phyloP scores from a whole-genome alignment of 345 rosid species.

The Salix caprea region DNA sequence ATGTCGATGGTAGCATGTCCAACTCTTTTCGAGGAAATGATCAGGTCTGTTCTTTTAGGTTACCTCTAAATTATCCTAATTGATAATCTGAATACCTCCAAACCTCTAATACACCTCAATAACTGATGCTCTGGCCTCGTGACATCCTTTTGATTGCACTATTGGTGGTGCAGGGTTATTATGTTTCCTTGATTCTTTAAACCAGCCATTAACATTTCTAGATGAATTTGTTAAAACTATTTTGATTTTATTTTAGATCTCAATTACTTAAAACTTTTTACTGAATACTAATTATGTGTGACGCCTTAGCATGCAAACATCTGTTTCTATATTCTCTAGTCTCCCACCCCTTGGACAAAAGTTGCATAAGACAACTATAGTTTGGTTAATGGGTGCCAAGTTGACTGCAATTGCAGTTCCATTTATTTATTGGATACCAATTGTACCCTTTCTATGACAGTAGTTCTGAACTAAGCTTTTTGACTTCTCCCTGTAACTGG shows the following conservation, averaged over 20 bases:
- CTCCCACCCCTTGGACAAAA: background rate
- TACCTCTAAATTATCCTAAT: background rate
- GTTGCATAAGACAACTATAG: background rate
- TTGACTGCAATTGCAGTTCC: background rate
- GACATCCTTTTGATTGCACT: background rate
- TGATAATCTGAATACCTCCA: too few species aligned
- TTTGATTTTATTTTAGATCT: background rate
- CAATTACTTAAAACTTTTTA: background rate
- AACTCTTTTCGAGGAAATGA: slow-evolving; percentile 94
- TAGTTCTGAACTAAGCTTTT: background rate
- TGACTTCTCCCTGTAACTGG: background rate
- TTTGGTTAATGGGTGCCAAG: background rate
- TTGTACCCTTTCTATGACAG: background rate
- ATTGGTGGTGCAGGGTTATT: background rate
- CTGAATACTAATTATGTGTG: background rate
- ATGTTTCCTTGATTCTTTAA: background rate
- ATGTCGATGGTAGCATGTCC: slow-evolving; percentile 77
- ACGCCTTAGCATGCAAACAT: background rate
- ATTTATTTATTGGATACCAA: background rate
- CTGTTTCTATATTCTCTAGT: background rate
- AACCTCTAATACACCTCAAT: background rate
- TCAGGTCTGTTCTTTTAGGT: slow-evolving; percentile 61
- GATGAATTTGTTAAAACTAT: background rate
- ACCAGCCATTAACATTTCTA: background rate
- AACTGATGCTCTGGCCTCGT: background rate